Conservation (phyloP, 352 stramenopile species). For the Phytophthora sp. region DNA sequence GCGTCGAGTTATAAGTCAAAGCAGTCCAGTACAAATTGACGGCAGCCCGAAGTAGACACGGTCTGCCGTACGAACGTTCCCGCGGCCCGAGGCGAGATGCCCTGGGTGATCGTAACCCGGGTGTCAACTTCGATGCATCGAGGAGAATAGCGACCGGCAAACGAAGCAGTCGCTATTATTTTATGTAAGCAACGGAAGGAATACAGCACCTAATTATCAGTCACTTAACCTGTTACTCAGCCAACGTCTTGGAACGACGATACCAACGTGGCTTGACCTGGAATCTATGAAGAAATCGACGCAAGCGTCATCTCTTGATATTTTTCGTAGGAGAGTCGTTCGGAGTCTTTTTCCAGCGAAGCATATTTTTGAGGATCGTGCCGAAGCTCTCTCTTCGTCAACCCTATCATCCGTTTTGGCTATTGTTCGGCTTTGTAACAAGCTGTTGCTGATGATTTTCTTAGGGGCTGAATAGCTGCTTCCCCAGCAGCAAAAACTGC, state of each 20-base stretch:
- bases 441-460: no score
- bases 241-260: no score
- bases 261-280: no score
- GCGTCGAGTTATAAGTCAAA: conserved; percentile 45
- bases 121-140: conserved; percentile 9
- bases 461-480: no score
- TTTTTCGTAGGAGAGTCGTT: background rate
- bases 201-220: conserved; percentile 46
- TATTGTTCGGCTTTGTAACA: no score
- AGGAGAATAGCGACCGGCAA: conserved; percentile 37
- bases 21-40: conserved; percentile 11
- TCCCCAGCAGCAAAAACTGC: no score
- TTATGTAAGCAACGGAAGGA: conserved; percentile 38
- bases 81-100: background rate
- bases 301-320: no score
- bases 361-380: no score
- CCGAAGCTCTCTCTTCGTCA: no score
- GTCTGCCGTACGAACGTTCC: conserved; percentile 22
- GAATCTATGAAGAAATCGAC: no score
- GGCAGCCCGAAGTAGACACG: conserved; percentile 11
- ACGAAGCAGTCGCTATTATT: conserved; percentile 36
- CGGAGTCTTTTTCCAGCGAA: no score
- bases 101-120: conserved; percentile 13
- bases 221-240: background rate
- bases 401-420: no score